Base-by-base conservation (phyloP, 169 alveolate genomes). In the Plasmodium vinckei region DNA sequence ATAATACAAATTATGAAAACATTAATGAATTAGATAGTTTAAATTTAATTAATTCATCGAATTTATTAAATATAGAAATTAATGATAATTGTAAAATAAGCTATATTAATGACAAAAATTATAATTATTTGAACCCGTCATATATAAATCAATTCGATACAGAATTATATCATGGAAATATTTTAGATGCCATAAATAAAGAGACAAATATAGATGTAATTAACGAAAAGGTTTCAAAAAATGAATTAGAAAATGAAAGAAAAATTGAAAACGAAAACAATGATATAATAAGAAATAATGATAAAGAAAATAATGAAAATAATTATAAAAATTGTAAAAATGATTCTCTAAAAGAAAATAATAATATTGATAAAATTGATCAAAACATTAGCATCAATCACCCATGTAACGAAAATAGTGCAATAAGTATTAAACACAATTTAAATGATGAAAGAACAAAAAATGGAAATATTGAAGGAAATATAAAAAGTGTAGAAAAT, bases 1-100 rank as follows among this genome's bases (percentile, higher is more conserved):
- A 47, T 59, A 47, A 57, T 19, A 72, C 2, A 15, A 44, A 49
- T 64, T 4, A 33, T 33, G 51, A 72, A 59, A 57, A 27, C 27
- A 12, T 15, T 1, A 10, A 46, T 1, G 23, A 51, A 51, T 4
- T 13, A 51, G 7, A 1, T 13, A 10, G 19, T 51, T 13, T 51
- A 6, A 51, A 51, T 13, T 4, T 0, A 12, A 13, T 51, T 51
- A 51, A 51, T 51, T 12, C n/a, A 51, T 0, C 5, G 2, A 51
- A 51, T 51, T 51, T 51, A 51, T 15, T 51, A 13, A 15, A 15
- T 51, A 51, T 51, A 13, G 59, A 51, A 51, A 51, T 15, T 15
- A 51, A 51, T 51, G 7, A 51, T 51, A 10, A 51, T 51, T 15
- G 10, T 7, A 12, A 15, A 12, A 51, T 3, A 51, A 6, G 19